Percentiles rank a stretch among this genome's conserved stretches.
These are phyloP conservation scores for Apophysomyces variabilis DNA, from an alignment of 371 early-diverging fungal genomes.

Conservation along the genomic window DNA sequence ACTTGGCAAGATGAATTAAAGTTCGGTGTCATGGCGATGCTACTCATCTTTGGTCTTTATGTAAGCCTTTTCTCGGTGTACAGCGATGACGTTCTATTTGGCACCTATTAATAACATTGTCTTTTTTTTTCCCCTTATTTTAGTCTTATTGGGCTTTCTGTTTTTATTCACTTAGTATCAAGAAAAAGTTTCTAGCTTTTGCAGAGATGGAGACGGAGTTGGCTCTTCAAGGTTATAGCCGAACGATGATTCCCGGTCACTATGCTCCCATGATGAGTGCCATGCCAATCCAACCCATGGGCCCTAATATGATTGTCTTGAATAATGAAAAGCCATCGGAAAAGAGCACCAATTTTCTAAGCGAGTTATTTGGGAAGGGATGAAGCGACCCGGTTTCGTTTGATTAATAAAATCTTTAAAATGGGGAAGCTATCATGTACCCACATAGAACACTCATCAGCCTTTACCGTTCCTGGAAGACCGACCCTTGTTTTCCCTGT, in stretches of 20 bases:
- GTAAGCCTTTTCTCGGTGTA: constrained; percentile 10
- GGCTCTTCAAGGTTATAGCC: neutral
- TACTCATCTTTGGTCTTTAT: constrained; percentile 30
- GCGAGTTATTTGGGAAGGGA: too few species aligned
- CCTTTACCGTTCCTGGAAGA: too few species aligned
- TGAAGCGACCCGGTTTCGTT: too few species aligned
- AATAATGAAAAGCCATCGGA: constrained; percentile 3
- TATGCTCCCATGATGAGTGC: neutral
- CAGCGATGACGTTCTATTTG: too few species aligned
- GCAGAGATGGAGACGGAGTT: constrained; percentile 9
- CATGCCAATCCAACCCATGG: constrained; percentile 5
- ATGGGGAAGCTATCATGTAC: too few species aligned
- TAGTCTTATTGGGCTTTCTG: constrained; percentile 30
- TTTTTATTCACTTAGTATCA: constrained; percentile 23
- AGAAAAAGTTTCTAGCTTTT: constrained; percentile 11
- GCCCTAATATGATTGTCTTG: neutral
- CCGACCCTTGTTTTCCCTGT: too few species aligned
- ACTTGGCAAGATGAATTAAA: constrained; percentile 34
- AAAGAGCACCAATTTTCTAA: too few species aligned
- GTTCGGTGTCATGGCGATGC: constrained; percentile 22
- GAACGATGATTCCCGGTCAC: neutral
- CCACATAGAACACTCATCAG: too few species aligned
- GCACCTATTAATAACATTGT: too few species aligned
- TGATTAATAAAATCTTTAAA: too few species aligned
- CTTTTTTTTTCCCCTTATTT: neutral